phyloP scores from a whole-genome alignment of 2,329 filamentous ascomycete species.

The Neonectria faginata region DNA sequence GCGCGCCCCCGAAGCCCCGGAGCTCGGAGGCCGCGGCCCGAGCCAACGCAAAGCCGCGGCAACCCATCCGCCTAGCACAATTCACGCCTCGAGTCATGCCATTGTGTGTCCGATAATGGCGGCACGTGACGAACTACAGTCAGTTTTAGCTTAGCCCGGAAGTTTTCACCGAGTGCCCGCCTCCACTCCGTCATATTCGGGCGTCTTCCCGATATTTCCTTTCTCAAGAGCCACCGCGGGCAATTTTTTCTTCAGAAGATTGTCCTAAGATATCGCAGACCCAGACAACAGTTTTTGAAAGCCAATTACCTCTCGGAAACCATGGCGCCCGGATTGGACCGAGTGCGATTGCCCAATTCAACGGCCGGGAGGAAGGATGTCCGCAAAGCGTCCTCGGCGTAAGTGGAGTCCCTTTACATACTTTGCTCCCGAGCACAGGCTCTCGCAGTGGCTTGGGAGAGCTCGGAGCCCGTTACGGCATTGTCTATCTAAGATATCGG shows the following conservation, averaged over 20 bases:
- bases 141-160: conserved; percentile 12
- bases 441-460: neutral
- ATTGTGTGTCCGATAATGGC: neutral
- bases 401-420: conserved; percentile 32
- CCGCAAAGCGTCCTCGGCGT: conserved; percentile 44
- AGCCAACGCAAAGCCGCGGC: neutral
- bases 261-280: conserved; percentile 3
- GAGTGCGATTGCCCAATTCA: conserved; percentile 35
- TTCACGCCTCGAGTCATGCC: neutral
- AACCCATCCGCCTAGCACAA: neutral
- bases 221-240: conserved; percentile 15
- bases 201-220: conserved; percentile 19
- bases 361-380: conserved; percentile 36
- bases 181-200: conserved; percentile 14
- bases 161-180: conserved; percentile 18
- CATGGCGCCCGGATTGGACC: conserved; percentile 39
- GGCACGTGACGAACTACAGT: conserved; percentile 16
- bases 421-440: neutral
- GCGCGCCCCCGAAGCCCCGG: conserved; percentile 3
- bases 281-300: neutral
- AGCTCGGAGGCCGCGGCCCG: conserved; percentile 1
- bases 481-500: neutral
- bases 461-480: neutral
- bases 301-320: conserved; percentile 24
- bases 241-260: conserved; percentile 3